Percentiles rank a stretch among this genome's conserved stretches.
Evolutionary conservation across 1,284 basidiomycete species (phyloP).

Genomic region (Puccinia horiana): DNA sequence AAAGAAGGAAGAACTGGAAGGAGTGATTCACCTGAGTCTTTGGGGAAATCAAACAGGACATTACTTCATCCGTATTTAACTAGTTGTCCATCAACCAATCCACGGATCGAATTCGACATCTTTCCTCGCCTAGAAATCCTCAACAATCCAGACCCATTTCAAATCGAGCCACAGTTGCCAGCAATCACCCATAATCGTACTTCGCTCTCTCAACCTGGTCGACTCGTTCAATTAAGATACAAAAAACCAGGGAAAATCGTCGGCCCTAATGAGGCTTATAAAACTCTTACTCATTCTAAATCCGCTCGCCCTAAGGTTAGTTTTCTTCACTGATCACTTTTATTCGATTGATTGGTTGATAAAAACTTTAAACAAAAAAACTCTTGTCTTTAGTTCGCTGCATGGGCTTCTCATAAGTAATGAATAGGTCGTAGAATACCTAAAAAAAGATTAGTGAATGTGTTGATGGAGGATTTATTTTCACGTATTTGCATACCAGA

Average conservation of each 20-base stretch:
- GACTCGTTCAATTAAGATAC: slow-evolving; percentile 64
- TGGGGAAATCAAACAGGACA: slow-evolving; percentile 62
- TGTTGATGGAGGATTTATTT: not conserved
- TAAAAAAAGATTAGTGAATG: slow-evolving; percentile 63
- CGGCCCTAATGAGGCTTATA: slow-evolving; percentile 65
- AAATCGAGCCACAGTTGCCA: slow-evolving; percentile 56
- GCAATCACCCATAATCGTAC: slow-evolving; percentile 65
- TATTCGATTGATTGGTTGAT: no score
- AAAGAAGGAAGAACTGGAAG: not conserved
- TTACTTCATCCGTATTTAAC: slow-evolving; percentile 66
- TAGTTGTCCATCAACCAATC: slow-evolving; percentile 66
- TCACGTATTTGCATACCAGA: slow-evolving; percentile 14
- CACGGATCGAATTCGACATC: slow-evolving; percentile 64
- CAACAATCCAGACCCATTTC: slow-evolving; percentile 53
- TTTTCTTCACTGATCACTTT: slow-evolving; percentile 52
- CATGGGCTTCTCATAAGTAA: slow-evolving; percentile 43
- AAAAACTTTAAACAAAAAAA: no score
- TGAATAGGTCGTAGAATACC: slow-evolving; percentile 60
- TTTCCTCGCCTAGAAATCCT: slow-evolving; percentile 66
- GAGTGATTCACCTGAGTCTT: not conserved
- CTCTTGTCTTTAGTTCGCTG: slow-evolving; percentile 40
- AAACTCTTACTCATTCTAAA: slow-evolving; percentile 61
- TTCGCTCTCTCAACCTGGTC: slow-evolving; percentile 62
- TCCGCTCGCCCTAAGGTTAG: slow-evolving; percentile 62
- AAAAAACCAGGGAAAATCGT: slow-evolving; percentile 65